Evolutionary conservation across 176 grass and related monocot genomes (phyloP), one percentile per base, ranked within the genome.

Genomic region (Oryza rufipogon): DNA sequence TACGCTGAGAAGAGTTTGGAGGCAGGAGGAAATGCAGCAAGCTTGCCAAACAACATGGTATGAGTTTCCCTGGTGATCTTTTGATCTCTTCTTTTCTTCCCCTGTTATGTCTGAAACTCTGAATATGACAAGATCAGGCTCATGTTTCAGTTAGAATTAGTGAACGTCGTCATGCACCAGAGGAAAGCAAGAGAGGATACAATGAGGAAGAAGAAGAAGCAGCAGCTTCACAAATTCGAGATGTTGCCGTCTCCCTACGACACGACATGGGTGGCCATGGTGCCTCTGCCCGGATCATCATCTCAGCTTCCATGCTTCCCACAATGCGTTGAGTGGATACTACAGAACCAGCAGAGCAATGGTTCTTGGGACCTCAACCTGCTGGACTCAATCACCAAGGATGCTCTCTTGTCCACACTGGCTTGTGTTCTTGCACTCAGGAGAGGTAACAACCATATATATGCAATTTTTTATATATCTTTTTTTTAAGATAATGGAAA

Each of bases 401-500:
- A 92, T 70, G 30, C 54, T 32, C 82, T 92, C 39, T 86, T 48
- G 84, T 92, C 94, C 32, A 97, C 94, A 13, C 41, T 97, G 52
- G 89, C 94, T 5, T 97, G 91, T 61, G 76, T 94, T 47, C 69
- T 97, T 81, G 95, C 95, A 36, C 82, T 97, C 19, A 82, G 26
- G 44, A 94, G 81, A 83, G 95, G 92, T 97, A 87, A 48, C 7
- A 25, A 30, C n/a, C 25, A 28, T 28, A 83, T 4, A 49, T 34
- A 32, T 32, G 30, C 30, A 32, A 3, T 32, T 32, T 32, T 32
- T 32, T 32, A 32, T 32, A 32, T 32, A 32, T 32, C 47, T 14
- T 48, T 13, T 47, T 48, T 48, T 36, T 32, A 32, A 32, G 30
- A 32, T 32, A 32, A 32, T 32, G 30, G 2, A 32, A 32, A 32